A percentile compares a stretch with the other conserved stretches of the same genome.
phyloP scores from a whole-genome alignment of 495 filamentous ascomycete genomes.

The Daldinia childiae region DNA sequence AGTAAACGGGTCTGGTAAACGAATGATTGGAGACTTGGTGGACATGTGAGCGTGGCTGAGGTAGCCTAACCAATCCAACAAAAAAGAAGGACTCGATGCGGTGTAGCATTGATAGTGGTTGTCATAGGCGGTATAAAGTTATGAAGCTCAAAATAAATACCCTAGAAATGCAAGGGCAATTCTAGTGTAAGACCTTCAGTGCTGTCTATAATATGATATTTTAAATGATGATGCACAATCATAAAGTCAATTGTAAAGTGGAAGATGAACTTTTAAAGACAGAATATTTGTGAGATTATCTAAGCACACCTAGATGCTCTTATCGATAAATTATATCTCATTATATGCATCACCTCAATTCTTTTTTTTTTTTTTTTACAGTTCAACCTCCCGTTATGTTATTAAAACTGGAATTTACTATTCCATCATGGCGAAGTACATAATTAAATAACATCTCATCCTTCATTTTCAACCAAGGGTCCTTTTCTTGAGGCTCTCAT shows the following conservation, averaged over 20 bases:
- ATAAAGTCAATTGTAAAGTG: not conserved
- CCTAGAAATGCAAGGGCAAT: no score
- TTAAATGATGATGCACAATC: not conserved
- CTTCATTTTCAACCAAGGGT: no score
- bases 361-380: no score
- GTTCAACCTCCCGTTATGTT: no score
- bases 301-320: not conserved
- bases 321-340: no score
- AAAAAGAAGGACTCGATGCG: not conserved
- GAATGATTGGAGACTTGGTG: not conserved
- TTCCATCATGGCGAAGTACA: no score
- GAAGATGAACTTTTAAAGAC: not conserved
- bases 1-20: not conserved
- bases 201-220: not conserved
- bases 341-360: no score
- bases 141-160: not conserved
- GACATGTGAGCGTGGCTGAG: not conserved
- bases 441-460: no score
- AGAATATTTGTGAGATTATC: not conserved
- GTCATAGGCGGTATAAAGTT: not conserved
- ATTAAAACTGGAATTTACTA: no score
- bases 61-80: slow-evolving; percentile 7
- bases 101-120: not conserved
- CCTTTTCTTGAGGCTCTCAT: not conserved
- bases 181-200: no score